Conservation (phyloP, 805 yeast species). For the Candida ipomoeae region DNA sequence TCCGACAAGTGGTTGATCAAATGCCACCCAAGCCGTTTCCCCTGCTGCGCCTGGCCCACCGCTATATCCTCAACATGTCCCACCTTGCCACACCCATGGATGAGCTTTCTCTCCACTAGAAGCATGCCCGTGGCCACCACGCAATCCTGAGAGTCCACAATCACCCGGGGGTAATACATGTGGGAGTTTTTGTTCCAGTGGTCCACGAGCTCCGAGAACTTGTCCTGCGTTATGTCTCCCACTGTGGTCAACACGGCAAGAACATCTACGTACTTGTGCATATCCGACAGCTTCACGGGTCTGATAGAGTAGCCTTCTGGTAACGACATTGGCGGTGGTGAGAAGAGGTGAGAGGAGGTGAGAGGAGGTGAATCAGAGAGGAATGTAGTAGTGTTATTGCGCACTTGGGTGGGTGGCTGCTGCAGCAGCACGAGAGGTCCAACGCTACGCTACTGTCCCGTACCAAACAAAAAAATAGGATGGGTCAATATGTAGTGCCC, state of each 20-base stretch:
- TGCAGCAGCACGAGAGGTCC: background rate
- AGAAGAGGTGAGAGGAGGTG: background rate
- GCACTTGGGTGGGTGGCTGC: background rate
- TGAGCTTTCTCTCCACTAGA: constrained; percentile 73
- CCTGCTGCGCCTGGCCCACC: constrained; percentile 70
- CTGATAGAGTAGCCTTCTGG: constrained; percentile 74
- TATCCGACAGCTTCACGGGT: constrained; percentile 52
- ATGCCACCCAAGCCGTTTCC: constrained; percentile 70
- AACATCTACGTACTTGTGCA: constrained; percentile 54
- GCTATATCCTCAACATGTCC: constrained; percentile 97
- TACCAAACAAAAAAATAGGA: background rate
- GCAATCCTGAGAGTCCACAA: constrained; percentile 45
- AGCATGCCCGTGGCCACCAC: constrained; percentile 85
- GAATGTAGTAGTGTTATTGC: background rate
- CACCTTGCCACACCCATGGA: constrained; percentile 78
- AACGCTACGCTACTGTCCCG: no score
- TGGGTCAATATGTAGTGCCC: no score
- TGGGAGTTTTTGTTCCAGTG: constrained; percentile 54
- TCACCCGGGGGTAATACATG: constrained; percentile 67
- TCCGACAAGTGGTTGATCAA: constrained; percentile 60
- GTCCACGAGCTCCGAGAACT: constrained; percentile 49
- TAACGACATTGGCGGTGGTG: constrained; percentile 20
- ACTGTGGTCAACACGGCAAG: constrained; percentile 75
- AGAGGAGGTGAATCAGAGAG: background rate
- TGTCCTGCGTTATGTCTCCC: constrained; percentile 55